A percentile compares a stretch with the other conserved stretches of the same genome.
These are phyloP conservation scores for Coprinopsis cinerea DNA, from an alignment of 768 basidiomycete genomes.

Conservation along the genomic window DNA sequence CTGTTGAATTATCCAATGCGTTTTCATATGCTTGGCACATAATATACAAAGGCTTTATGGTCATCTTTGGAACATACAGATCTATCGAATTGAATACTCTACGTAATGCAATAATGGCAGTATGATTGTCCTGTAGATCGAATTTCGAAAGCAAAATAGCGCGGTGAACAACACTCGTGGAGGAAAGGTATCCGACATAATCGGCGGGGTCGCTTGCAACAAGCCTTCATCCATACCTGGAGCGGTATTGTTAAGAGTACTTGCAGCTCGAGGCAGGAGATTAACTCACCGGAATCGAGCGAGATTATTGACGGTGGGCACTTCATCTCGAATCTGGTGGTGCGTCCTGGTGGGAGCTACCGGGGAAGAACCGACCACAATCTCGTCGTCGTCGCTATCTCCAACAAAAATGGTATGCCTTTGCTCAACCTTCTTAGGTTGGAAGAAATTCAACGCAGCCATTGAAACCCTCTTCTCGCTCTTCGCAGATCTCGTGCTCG, in stretches of 20 bases:
- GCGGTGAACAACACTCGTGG: too few relatives aligned
- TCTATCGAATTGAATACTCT: neutral
- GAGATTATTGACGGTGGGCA: slow-evolving; percentile 8
- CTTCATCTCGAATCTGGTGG: neutral
- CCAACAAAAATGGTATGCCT: slow-evolving; percentile 3
- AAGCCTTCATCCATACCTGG: too few relatives aligned
- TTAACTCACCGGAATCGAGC: slow-evolving; percentile 18
- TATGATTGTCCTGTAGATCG: neutral
- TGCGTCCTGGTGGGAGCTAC: neutral
- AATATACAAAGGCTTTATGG: neutral
- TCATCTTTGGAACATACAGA: neutral
- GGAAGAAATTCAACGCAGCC: slow-evolving; percentile 1
- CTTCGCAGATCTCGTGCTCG: neutral
- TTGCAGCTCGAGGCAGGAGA: neutral
- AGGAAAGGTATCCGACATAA: too few relatives aligned
- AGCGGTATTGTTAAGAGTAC: neutral
- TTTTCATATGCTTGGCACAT: neutral
- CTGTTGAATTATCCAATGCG: too few relatives aligned
- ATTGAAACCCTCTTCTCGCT: neutral
- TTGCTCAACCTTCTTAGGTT: slow-evolving; percentile 2
- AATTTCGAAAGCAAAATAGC: too few relatives aligned
- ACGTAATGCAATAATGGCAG: slow-evolving; percentile 2
- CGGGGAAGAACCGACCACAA: slow-evolving; percentile 11
- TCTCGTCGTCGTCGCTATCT: slow-evolving; percentile 13
- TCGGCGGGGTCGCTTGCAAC: too few relatives aligned